These are phyloP conservation scores for Aspergillus bridgeri DNA, from an alignment of 495 filamentous ascomycete genomes.

Conservation along the genomic window DNA sequence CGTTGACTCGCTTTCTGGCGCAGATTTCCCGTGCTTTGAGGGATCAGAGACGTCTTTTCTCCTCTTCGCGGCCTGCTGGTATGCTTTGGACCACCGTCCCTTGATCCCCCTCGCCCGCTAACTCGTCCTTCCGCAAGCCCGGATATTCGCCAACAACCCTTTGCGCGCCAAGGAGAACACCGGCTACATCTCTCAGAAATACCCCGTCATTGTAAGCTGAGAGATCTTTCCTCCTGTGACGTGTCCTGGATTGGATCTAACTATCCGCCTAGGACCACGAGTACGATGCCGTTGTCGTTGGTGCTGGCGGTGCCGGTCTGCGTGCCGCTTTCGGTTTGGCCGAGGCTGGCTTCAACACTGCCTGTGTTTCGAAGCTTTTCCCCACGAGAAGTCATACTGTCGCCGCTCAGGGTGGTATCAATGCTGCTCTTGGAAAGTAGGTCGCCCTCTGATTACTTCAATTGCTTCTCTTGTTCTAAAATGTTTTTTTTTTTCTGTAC, in stretches of 20 bases:
- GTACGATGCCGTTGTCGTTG: conserved; percentile 89
- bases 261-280: conserved; percentile 58
- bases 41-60: conserved; percentile 70
- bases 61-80: conserved; percentile 79
- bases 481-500: too few relatives aligned
- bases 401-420: conserved; percentile 70
- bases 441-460: conserved; percentile 16
- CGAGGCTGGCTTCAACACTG: conserved; percentile 96
- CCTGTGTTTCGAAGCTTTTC: conserved; percentile 97
- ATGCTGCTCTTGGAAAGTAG: conserved; percentile 85
- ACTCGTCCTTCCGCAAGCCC: conserved; percentile 48
- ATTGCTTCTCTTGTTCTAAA: too few relatives aligned
- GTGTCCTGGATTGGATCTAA: conserved; percentile 21
- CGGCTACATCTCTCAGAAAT: conserved; percentile 76
- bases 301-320: conserved; percentile 89
- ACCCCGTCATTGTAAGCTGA: conserved; percentile 82
- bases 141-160: conserved; percentile 78
- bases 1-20: conserved; percentile 22
- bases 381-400: conserved; percentile 95
- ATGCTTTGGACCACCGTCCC: conserved; percentile 34
- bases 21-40: conserved; percentile 47
- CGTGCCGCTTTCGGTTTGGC: conserved; percentile 95
- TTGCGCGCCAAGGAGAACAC: conserved; percentile 90
- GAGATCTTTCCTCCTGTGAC: neutral
- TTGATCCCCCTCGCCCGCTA: conserved; percentile 19